phyloP scores from a whole-genome alignment of 2,329 filamentous ascomycete genomes.

The Neoascochyta sp. region DNA sequence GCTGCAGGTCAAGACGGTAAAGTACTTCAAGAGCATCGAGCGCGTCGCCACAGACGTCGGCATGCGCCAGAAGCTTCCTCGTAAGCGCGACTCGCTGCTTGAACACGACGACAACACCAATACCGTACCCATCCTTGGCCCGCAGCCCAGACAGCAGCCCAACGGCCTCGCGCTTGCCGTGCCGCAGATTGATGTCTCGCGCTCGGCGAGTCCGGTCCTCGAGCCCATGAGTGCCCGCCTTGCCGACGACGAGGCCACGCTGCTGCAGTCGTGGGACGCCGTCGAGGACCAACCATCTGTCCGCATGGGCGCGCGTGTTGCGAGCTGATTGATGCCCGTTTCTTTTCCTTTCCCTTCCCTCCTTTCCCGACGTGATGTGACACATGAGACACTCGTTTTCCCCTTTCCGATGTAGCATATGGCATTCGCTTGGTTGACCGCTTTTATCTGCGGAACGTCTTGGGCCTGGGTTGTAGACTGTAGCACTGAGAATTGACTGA shows the following conservation, averaged over 20 bases:
- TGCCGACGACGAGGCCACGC: constrained; percentile 20
- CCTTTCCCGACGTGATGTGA: too few species aligned
- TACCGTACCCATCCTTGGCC: constrained; percentile 4
- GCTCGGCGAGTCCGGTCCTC: constrained; percentile 31
- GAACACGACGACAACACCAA: too few species aligned
- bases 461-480: too few species aligned
- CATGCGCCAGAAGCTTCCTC: constrained; percentile 44
- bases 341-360: too few species aligned
- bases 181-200: constrained; percentile 29
- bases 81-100: constrained; percentile 35
- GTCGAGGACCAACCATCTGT: constrained; percentile 29
- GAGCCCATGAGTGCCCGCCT: constrained; percentile 37
- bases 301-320: constrained; percentile 33
- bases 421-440: too few species aligned
- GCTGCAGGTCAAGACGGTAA: constrained; percentile 45
- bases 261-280: constrained; percentile 17
- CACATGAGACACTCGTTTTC: too few species aligned
- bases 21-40: constrained; percentile 52
- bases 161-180: constrained; percentile 27
- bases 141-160: constrained; percentile 14
- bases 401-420: too few species aligned
- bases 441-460: too few species aligned
- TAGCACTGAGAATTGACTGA: too few species aligned
- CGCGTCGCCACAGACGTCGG: constrained; percentile 45
- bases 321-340: constrained; percentile 9